A percentile compares a stretch with the other conserved stretches of the same genome.
phyloP scores from a whole-genome alignment of 306 rosid species.

The Elaeagnus macrophylla region DNA sequence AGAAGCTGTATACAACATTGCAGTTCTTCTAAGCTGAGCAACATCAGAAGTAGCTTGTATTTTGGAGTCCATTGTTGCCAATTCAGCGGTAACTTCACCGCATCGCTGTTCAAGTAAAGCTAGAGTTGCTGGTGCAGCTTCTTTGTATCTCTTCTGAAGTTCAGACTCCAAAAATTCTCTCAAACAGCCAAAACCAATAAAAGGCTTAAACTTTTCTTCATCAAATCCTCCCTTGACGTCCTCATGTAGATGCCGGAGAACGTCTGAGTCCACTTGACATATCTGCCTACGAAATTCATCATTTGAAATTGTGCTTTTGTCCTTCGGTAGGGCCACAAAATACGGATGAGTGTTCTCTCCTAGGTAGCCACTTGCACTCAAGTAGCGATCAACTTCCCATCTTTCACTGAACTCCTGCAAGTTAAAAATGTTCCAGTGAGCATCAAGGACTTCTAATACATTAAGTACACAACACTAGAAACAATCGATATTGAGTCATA shows the following conservation, averaged over 20 bases:
- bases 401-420: constrained; percentile 81
- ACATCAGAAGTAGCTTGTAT: constrained; percentile 83
- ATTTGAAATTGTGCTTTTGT: constrained; percentile 62
- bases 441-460: constrained; percentile 5
- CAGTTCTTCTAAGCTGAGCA: constrained; percentile 76
- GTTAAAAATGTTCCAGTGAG: constrained; percentile 11
- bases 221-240: constrained; percentile 83
- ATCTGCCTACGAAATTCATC: constrained; percentile 93
- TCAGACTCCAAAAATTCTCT: constrained; percentile 82
- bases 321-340: constrained; percentile 90
- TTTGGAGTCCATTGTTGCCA: constrained; percentile 58
- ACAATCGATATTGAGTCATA: no score
- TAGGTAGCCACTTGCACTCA: constrained; percentile 92
- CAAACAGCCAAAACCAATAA: constrained; percentile 69
- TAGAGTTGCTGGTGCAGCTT: constrained; percentile 94
- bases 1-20: constrained; percentile 77
- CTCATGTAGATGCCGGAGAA: constrained; percentile 70
- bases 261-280: constrained; percentile 74
- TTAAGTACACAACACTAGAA: background rate
- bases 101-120: constrained; percentile 97
- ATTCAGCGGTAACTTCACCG: constrained; percentile 57
- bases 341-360: constrained; percentile 73
- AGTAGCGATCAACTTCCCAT: constrained; percentile 97
- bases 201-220: constrained; percentile 70
- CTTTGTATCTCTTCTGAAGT: constrained; percentile 93